Evolutionary conservation across 208 protist species (phyloP).

Genomic region (Leishmania turanica): DNA sequence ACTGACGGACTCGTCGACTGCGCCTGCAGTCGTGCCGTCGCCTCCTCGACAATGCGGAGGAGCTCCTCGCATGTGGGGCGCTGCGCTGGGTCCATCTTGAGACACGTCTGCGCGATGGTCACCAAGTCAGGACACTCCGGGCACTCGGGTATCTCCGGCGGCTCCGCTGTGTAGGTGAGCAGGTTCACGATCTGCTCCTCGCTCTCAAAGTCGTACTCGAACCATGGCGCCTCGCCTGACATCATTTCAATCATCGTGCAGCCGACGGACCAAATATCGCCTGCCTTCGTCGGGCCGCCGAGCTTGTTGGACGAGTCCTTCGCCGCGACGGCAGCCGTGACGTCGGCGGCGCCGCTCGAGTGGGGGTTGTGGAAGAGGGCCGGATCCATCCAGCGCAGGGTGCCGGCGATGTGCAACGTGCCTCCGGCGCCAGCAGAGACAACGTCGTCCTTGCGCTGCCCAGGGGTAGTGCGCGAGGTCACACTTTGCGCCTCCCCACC

Average conservation of each 20-base stretch:
- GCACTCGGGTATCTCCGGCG: slow-evolving; percentile 82
- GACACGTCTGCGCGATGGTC: slow-evolving; percentile 56
- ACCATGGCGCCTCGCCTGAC: slow-evolving; percentile 83
- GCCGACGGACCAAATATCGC: slow-evolving; percentile 92
- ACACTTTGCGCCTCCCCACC: slow-evolving; percentile 11
- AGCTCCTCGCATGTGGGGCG: slow-evolving; percentile 82
- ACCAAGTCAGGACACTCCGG: slow-evolving; percentile 73
- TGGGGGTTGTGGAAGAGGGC: slow-evolving; percentile 59
- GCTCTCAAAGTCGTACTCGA: slow-evolving; percentile 90
- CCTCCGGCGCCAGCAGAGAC: slow-evolving; percentile 17
- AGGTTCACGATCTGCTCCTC: slow-evolving; percentile 90
- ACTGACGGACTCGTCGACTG: slow-evolving; percentile 31
- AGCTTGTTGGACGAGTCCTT: slow-evolving; percentile 1
- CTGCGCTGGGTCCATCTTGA: slow-evolving; percentile 49
- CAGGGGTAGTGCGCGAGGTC: slow-evolving; percentile 6
- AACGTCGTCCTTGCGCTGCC: slow-evolving; percentile 27
- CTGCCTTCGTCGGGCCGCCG: slow-evolving; percentile 70
- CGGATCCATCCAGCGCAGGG: slow-evolving; percentile 91
- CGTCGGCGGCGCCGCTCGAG: slow-evolving; percentile 4
- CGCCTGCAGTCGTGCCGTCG: slow-evolving; percentile 43
- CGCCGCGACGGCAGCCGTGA: neutral
- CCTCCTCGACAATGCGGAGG: slow-evolving; percentile 60
- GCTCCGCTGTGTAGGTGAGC: slow-evolving; percentile 76
- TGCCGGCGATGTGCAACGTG: slow-evolving; percentile 77
- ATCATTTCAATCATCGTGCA: slow-evolving; percentile 93